Evolutionary conservation across 352 stramenopile species (phyloP).

Genomic region (Peronospora destructor): DNA sequence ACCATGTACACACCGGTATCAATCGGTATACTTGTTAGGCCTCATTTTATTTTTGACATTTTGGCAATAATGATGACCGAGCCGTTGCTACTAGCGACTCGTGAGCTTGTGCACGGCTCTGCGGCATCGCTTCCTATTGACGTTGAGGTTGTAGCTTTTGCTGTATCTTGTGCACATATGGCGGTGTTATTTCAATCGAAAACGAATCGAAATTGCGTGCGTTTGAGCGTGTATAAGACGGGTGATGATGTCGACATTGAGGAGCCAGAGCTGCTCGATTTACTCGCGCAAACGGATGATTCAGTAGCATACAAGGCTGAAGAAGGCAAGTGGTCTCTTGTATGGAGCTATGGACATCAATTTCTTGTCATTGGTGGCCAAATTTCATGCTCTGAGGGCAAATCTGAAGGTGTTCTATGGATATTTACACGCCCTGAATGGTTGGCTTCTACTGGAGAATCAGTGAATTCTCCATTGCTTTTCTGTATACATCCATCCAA

Average conservation of each 20-base stretch:
- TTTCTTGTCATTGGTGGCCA: constrained; percentile 44
- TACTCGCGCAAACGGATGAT: constrained; percentile 8
- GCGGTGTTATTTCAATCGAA: constrained; percentile 32
- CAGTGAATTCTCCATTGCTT: constrained; percentile 14
- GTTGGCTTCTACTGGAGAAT: constrained; percentile 17
- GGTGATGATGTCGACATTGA: background rate
- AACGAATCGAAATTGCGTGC: constrained; percentile 18
- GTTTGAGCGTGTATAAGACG: constrained; percentile 32
- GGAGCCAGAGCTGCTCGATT: constrained; percentile 17
- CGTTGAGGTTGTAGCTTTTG: constrained; percentile 11
- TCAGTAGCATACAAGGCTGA: background rate
- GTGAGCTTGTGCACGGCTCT: constrained; percentile 26
- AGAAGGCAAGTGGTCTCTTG: constrained; percentile 23
- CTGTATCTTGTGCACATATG: constrained; percentile 20
- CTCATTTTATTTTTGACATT: constrained; percentile 18
- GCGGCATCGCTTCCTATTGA: background rate
- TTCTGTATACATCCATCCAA: constrained; percentile 29
- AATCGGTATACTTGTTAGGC: background rate
- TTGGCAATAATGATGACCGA: constrained; percentile 16
- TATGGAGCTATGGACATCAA: constrained; percentile 50
- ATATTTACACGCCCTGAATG: constrained; percentile 37
- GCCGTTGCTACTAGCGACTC: constrained; percentile 34
- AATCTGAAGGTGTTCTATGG: constrained; percentile 33
- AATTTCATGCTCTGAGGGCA: constrained; percentile 11
- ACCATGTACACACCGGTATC: background rate